A percentile compares a stretch with the other conserved stretches of the same genome.
Conservation (phyloP, 805 yeast species). For the Sugiyamaella americana region DNA sequence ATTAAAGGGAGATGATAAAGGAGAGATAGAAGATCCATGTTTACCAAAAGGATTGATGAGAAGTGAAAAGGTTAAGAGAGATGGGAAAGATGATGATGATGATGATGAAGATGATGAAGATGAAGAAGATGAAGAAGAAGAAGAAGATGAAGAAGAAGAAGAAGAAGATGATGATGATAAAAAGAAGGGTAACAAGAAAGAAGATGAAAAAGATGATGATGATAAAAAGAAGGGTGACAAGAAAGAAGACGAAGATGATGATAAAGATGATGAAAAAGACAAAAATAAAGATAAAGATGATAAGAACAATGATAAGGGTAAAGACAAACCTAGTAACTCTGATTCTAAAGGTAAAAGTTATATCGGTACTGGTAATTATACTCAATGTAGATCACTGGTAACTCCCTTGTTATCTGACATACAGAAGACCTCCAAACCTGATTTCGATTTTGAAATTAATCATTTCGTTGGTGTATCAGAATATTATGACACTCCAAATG, state of each 20-base stretch:
- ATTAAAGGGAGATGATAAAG: conserved; percentile 11
- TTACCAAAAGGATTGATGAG: conserved; percentile 57
- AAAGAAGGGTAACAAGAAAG: background rate
- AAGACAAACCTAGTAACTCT: background rate
- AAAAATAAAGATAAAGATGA: conserved; percentile 11
- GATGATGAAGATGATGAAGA: conserved; percentile 18
- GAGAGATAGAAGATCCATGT: conserved; percentile 64
- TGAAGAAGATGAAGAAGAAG: conserved; percentile 11
- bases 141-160: conserved; percentile 9
- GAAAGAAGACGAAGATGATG: conserved; percentile 10
- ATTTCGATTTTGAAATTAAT: conserved; percentile 69
- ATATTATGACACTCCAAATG: conserved; percentile 95
- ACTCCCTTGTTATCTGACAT: conserved; percentile 54
- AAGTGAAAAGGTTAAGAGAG: conserved; percentile 4
- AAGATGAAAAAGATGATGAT: conserved; percentile 7
- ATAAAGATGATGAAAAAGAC: conserved; percentile 6
- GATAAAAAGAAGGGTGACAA: conserved; percentile 18
- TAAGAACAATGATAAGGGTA: conserved; percentile 4
- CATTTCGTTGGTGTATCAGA: conserved; percentile 92
- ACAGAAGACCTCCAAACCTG: conserved; percentile 40
- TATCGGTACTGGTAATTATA: conserved; percentile 75
- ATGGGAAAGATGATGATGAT: conserved; percentile 12
- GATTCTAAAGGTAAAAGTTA: conserved; percentile 23
- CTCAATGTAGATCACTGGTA: conserved; percentile 60
- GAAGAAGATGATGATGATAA: conserved; percentile 6